Evolutionary conservation across 2,329 filamentous ascomycete species (phyloP).

Genomic region (Pseudocercospora macadamiae): DNA sequence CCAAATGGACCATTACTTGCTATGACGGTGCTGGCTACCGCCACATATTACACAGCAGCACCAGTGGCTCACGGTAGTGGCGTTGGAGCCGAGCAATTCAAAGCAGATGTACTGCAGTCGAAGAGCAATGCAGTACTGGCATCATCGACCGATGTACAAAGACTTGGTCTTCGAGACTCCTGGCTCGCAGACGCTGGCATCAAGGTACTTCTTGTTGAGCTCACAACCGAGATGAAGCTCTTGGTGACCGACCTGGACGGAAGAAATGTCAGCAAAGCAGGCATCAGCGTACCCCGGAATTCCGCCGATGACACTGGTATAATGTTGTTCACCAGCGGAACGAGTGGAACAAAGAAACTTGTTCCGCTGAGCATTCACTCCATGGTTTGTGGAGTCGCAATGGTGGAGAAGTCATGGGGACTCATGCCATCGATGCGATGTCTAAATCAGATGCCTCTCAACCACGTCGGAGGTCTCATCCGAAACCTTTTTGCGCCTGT

Average conservation of each 20-base stretch:
- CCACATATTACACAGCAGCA: conserved; percentile 56
- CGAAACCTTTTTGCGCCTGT: conserved; percentile 60
- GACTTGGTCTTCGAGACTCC: conserved; percentile 43
- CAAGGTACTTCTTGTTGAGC: conserved; percentile 45
- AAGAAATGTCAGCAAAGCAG: conserved; percentile 4
- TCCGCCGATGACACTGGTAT: conserved; percentile 53
- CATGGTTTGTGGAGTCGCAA: conserved; percentile 55
- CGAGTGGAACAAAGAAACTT: conserved; percentile 62
- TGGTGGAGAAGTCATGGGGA: conserved; percentile 59
- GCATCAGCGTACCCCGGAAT: conserved; percentile 38
- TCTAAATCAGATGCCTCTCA: conserved; percentile 63
- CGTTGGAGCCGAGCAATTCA: conserved; percentile 51
- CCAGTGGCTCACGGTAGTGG: conserved; percentile 56
- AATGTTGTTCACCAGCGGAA: conserved; percentile 61
- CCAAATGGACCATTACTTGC: conserved; percentile 60
- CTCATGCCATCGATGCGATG: conserved; percentile 53
- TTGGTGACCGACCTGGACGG: conserved; percentile 31
- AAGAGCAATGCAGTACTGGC: conserved; percentile 53
- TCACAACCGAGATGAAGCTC: conserved; percentile 44
- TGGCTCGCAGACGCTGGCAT: conserved; percentile 43
- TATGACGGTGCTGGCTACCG: conserved; percentile 53
- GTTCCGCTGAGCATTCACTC: conserved; percentile 58
- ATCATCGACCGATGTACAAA: conserved; percentile 44
- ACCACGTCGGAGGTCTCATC: conserved; percentile 58
- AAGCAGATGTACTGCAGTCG: conserved; percentile 54